Evolutionary conservation across 2,329 filamentous ascomycete species (phyloP).

Genomic region (Aureobasidium sp.): DNA sequence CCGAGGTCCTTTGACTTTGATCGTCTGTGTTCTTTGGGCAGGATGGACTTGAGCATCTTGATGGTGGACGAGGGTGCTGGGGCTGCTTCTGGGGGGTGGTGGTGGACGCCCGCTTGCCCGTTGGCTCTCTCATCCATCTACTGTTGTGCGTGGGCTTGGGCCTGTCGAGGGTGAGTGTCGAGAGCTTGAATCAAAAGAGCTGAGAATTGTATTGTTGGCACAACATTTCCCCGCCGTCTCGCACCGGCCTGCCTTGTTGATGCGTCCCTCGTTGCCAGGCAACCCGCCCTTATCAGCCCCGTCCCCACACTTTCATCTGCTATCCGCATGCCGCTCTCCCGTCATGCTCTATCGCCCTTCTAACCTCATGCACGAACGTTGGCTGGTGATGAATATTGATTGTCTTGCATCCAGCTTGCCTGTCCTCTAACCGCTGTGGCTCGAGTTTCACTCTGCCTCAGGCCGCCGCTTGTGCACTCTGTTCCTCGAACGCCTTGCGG

Average conservation of each 20-base stretch:
- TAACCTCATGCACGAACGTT: not conserved
- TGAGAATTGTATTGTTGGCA: not conserved
- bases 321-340: not conserved
- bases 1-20: conserved; percentile 37
- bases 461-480: conserved; percentile 25
- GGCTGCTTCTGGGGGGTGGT: not conserved
- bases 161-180: not conserved
- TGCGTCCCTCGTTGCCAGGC: conserved; percentile 3
- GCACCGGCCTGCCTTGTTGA: not conserved
- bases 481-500: conserved; percentile 56
- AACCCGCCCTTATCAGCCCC: conserved; percentile 5
- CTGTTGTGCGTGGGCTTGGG: not conserved
- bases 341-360: not conserved
- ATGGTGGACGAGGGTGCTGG: conserved; percentile 6
- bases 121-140: conserved; percentile 8
- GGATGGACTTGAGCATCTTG: conserved; percentile 44
- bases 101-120: not conserved
- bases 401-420: not conserved
- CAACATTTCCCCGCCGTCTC: not conserved
- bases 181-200: not conserved
- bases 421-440: not conserved
- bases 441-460: not conserved
- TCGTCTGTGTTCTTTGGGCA: conserved; percentile 34
- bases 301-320: not conserved
- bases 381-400: not conserved